Evolutionary conservation across 345 rosid genomes (phyloP), one percentile per base, ranked within the genome.

Genomic region (Theobroma cacao): DNA sequence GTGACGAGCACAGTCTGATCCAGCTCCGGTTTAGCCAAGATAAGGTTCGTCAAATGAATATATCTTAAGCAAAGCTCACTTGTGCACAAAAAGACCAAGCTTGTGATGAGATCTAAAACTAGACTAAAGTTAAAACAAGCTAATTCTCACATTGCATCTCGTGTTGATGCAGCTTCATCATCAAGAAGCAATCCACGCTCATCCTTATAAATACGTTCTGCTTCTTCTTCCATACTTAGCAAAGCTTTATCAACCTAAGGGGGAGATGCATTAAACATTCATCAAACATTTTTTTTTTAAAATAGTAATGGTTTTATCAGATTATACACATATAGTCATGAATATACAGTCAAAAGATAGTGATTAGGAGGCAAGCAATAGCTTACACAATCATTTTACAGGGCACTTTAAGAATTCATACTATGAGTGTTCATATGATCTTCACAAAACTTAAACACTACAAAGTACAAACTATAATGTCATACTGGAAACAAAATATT

Each of bases 131-230:
- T 75, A 53, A 8, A 70, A 50, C 61, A n/a, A 62, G 43, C 48
- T 30, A 75, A 78, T 80, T 81, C 97, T 90, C 84, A 96, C 99
- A 96, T 94, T 75, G 98, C 98, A 90, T 96, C 99, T 82, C 99
- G 90, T 28, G 95, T 90, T 68, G 98, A 91, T 63, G 98, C 98
- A 74, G 98, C 98, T 82, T 94, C 99, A 78, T 96, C 99, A 64
- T 92, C 94, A 34, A 96, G 91, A 82, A 96, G 93, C 64, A 87
- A 76, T 48, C 88, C 90, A 33, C 78, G 88, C 86, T 94, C 98
- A 53, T 94, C 97, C 87, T 94, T 96, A 83, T 89, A 96, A 74
- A 91, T 92, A 48, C 90, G 92, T 81, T 96, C 97, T 80, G 98
- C 98, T 85, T 94, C 98, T 82, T 86, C 92, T 85, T 96, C 99